phyloP scores from a whole-genome alignment of 352 stramenopile species.

The Blastocystis sp. region DNA sequence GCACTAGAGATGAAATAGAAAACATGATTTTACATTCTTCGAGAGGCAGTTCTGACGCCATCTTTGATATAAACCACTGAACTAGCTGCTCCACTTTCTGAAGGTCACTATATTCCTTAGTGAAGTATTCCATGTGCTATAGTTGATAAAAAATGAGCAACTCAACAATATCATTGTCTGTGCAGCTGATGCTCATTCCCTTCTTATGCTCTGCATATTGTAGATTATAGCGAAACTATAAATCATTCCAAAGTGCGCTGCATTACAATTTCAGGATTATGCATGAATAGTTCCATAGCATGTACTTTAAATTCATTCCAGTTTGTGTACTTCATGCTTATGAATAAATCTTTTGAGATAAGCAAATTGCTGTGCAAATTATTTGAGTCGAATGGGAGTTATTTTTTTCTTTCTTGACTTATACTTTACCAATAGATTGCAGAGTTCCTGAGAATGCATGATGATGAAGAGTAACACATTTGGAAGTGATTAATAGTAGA shows the following conservation, averaged over 20 bases:
- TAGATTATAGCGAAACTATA: constrained; percentile 56
- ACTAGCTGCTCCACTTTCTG: constrained; percentile 39
- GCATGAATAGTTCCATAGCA: constrained; percentile 37
- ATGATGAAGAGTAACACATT: background rate
- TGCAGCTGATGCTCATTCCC: constrained; percentile 24
- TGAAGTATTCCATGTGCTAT: constrained; percentile 51
- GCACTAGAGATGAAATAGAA: background rate
- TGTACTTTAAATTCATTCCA: constrained; percentile 44
- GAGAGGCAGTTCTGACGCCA: background rate
- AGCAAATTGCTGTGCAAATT: too few species aligned
- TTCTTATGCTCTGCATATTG: constrained; percentile 58
- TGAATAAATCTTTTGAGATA: background rate
- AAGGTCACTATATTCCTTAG: background rate
- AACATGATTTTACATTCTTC: background rate
- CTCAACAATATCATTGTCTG: constrained; percentile 44
- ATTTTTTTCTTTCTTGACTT: background rate
- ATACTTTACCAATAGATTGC: background rate
- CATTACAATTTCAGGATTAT: constrained; percentile 23
- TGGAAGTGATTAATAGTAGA: background rate
- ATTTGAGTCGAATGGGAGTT: background rate
- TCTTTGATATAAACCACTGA: constrained; percentile 28
- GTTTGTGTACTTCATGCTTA: constrained; percentile 37
- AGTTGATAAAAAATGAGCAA: background rate
- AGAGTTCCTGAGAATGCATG: background rate
- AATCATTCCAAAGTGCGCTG: background rate